Conservation (phyloP, 1,139 yeast species). For the Yamadazyma friedrichii region DNA sequence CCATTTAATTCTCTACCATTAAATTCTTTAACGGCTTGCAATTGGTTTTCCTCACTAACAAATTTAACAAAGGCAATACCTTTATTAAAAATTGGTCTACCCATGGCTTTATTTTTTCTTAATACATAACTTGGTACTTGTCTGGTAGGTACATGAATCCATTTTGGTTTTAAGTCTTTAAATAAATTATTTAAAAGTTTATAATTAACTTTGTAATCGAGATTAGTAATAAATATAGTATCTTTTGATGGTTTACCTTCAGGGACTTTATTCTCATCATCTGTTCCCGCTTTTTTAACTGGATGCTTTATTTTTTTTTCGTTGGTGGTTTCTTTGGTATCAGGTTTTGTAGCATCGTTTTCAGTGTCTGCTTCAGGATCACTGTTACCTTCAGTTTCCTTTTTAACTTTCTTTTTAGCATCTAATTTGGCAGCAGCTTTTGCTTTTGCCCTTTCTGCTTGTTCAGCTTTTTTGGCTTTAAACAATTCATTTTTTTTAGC, state of each 20-base stretch:
- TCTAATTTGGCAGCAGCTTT: conserved; percentile 17
- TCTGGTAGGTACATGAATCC: conserved; percentile 59
- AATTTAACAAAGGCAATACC: conserved; percentile 66
- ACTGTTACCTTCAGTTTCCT: conserved; percentile 42
- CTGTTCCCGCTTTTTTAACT: conserved; percentile 5
- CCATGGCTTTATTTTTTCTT: conserved; percentile 36
- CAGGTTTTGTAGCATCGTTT: conserved; percentile 33
- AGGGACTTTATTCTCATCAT: conserved; percentile 27
- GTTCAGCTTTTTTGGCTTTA: conserved; percentile 32
- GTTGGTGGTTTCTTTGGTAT: conserved; percentile 3
- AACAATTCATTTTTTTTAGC: conserved; percentile 36
- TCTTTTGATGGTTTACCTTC: conserved; percentile 56
- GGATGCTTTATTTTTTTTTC: conserved; percentile 4
- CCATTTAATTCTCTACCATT: conserved; percentile 54
- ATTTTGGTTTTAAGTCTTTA: conserved; percentile 47
- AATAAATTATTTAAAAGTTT: conserved; percentile 45
- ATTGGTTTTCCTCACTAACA: conserved; percentile 45
- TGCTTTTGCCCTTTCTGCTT: conserved; percentile 21
- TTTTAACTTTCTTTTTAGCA: conserved; percentile 14
- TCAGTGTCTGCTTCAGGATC: conserved; percentile 52
- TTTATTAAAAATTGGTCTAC: conserved; percentile 49
- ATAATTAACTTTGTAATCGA: conserved; percentile 48
- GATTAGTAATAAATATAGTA: conserved; percentile 58
- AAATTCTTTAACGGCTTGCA: conserved; percentile 49
- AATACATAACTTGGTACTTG: conserved; percentile 40